These are phyloP conservation scores for Conticribra guillardii DNA, from an alignment of 108 stramenopile genomes.

Conservation along the genomic window DNA sequence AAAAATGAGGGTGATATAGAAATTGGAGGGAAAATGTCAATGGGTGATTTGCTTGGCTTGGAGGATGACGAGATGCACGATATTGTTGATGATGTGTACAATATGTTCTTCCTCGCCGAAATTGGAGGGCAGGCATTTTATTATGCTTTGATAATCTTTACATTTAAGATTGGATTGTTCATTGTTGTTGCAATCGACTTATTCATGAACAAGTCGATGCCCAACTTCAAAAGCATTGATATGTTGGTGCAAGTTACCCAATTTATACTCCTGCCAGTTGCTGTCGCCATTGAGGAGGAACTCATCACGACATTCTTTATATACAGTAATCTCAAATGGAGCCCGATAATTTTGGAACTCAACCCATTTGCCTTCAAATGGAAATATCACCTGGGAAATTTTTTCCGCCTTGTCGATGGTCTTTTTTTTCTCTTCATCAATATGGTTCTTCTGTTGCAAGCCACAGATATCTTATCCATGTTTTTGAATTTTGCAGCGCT, in stretches of 20 bases:
- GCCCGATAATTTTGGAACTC: constrained; percentile 20
- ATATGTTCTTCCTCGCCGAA: constrained; percentile 52
- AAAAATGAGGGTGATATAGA: background rate
- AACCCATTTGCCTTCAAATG: constrained; percentile 34
- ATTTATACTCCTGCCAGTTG: constrained; percentile 59
- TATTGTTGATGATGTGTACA: constrained; percentile 61
- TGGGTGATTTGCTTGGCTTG: constrained; percentile 9
- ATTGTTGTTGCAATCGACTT: constrained; percentile 46
- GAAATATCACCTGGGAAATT: constrained; percentile 44
- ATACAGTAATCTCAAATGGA: constrained; percentile 53
- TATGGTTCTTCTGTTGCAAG: constrained; percentile 53
- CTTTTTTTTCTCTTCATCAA: constrained; percentile 52
- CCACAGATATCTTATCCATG: constrained; percentile 40
- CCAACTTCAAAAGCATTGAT: constrained; percentile 2
- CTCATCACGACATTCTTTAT: constrained; percentile 51
- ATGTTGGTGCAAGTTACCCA: constrained; percentile 40
- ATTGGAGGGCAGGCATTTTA: constrained; percentile 38
- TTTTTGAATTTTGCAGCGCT: constrained; percentile 79
- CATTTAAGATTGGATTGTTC: constrained; percentile 48
- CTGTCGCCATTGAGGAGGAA: constrained; percentile 67
- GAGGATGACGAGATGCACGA: constrained; percentile 46
- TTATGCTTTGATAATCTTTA: constrained; percentile 41
- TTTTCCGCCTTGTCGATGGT: constrained; percentile 57
- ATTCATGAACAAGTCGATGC: constrained; percentile 20
- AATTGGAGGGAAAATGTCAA: background rate